These are phyloP conservation scores for Anaeramoeba flamelloides DNA, from an alignment of 78 protist genomes.

Conservation along the genomic window DNA sequence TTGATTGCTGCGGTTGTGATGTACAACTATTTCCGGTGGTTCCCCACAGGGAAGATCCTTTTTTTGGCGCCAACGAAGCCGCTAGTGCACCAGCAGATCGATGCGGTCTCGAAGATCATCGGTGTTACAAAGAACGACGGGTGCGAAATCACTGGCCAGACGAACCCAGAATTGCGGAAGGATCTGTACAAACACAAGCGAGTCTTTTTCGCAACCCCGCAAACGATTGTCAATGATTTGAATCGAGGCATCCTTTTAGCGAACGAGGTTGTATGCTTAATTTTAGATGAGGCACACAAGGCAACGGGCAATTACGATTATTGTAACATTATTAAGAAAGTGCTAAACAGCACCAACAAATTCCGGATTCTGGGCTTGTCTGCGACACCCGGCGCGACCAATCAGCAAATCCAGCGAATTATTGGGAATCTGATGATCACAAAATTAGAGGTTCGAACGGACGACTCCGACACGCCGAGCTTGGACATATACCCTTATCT, in stretches of 20 bases:
- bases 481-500: slow-evolving; percentile 28
- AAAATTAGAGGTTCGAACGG: slow-evolving; percentile 41
- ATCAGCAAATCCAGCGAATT: slow-evolving; percentile 30
- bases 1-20: slow-evolving; percentile 81
- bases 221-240: slow-evolving; percentile 17
- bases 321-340: too few species aligned
- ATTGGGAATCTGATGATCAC: slow-evolving; percentile 42
- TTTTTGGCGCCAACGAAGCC: slow-evolving; percentile 87
- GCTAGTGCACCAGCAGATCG: slow-evolving; percentile 72
- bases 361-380: slow-evolving; percentile 73
- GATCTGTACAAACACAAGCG: slow-evolving; percentile 42
- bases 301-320: slow-evolving; percentile 55
- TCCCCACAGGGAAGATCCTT: slow-evolving; percentile 56
- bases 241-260: neutral
- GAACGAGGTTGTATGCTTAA: slow-evolving; percentile 17
- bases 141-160: neutral
- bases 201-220: slow-evolving; percentile 70
- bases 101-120: slow-evolving; percentile 41
- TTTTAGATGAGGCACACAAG: slow-evolving; percentile 68
- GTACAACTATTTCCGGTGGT: slow-evolving; percentile 72
- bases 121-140: slow-evolving; percentile 11
- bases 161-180: slow-evolving; percentile 4
- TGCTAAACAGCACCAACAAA: too few species aligned
- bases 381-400: slow-evolving; percentile 82
- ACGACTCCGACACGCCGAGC: too few species aligned